Base-by-base conservation (phyloP, 345 rosid genomes). In the Heritiera fomes region DNA sequence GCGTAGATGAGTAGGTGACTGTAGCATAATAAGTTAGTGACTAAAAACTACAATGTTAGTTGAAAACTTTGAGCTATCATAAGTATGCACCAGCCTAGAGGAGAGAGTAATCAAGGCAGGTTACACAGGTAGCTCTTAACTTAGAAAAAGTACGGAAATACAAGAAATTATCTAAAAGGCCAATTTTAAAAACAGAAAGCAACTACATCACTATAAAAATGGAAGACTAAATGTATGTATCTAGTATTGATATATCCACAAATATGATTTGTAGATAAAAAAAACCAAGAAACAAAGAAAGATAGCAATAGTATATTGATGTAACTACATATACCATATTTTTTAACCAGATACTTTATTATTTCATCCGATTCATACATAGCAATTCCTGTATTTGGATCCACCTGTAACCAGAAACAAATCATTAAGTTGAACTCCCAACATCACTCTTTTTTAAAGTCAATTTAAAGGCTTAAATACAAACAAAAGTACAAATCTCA, bases 351-450 rank as follows among this genome's bases (percentile, higher is more conserved):
- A 83, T 95, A 93, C 84, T 91, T 93, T 75, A 95, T 92, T 82
- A 95, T 95, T 68, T 83, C 93, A 81, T 95, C 96, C 18, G 99
- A 95, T 86, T 95, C 99, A 76, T 95, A 93, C 94, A 95, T 93
- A 53, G 96, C 84, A 81, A 87, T 91, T 71, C 98, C 97, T 18
- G 96, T 90, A 85, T 95, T 95, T 56, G 97, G 98, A 88, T 93
- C 99, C 50, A 93, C 94, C 97, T 93, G 85, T 82, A 85, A 41
- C 76, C 70, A 73, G 46, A 78, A 46, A 78, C 66, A 69, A 79
- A 80, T 17, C 2, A 72, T 7, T 40, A 65, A 75, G 77, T 30
- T 52, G 67, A 76, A 71, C 74, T 46, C 77, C 30, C n/a, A 73
- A 61, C 53, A 68, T 59, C 62, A 78, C 72, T 74, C 49, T 17